phyloP scores from a whole-genome alignment of 208 protist species.

The Wallacemonas rigidus region DNA sequence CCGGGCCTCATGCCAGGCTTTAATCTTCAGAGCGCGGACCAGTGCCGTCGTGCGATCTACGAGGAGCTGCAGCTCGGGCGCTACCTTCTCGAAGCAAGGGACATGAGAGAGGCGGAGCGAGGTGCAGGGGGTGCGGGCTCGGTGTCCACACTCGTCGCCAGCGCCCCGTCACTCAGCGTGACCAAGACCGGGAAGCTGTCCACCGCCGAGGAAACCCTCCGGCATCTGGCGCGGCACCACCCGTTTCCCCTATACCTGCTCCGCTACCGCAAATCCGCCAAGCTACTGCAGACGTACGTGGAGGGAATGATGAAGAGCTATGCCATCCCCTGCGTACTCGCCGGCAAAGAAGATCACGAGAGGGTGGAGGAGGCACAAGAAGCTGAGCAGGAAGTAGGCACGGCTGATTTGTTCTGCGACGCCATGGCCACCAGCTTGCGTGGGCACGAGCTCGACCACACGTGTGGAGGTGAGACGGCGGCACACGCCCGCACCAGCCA shows the following conservation, averaged over 20 bases:
- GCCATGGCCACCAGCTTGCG: conserved; percentile 4
- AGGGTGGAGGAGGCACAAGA: too few species aligned
- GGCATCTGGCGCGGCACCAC: conserved; percentile 69
- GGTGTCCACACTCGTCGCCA: background rate
- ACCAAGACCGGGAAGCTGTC: conserved; percentile 88
- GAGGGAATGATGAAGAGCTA: conserved; percentile 82
- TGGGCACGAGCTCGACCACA: too few species aligned
- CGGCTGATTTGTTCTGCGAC: conserved; percentile 9
- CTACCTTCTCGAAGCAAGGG: conserved; percentile 32
- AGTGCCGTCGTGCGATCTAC: conserved; percentile 79
- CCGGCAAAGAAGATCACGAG: too few species aligned
- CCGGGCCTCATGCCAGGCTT: conserved; percentile 62
- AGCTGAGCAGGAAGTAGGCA: too few species aligned
- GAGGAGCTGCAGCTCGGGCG: conserved; percentile 84
- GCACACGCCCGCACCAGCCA: background rate
- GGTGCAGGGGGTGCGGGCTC: background rate
- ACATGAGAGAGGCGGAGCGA: too few species aligned
- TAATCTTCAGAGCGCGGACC: conserved; percentile 88
- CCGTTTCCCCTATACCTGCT: conserved; percentile 73
- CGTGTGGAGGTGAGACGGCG: too few species aligned
- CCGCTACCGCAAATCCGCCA: conserved; percentile 81
- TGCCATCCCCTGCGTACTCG: conserved; percentile 38
- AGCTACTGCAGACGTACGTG: conserved; percentile 89
- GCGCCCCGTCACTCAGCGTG: conserved; percentile 33
- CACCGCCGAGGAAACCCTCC: conserved; percentile 87